These are phyloP conservation scores for Ceratobasidium sp. DNA, from an alignment of 1,284 basidiomycete genomes.

Conservation along the genomic window DNA sequence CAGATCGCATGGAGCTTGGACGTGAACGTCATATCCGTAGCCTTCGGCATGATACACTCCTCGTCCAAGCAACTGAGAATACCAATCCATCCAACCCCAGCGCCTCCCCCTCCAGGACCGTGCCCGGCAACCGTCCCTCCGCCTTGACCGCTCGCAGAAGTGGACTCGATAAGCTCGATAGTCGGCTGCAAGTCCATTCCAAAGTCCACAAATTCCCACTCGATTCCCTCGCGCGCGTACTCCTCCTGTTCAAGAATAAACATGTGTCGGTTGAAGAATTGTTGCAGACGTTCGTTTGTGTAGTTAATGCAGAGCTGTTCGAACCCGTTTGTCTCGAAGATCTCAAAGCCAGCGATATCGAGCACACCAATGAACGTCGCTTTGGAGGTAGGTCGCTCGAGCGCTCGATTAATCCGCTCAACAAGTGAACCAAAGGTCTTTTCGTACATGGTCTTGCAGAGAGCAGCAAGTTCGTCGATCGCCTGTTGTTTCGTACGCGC, in stretches of 20 bases:
- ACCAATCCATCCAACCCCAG: constrained; percentile 72
- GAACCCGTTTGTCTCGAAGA: constrained; percentile 91
- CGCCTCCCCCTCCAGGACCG: constrained; percentile 48
- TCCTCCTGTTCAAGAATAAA: constrained; percentile 99
- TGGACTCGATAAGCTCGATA: constrained; percentile 96
- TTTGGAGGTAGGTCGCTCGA: constrained; percentile 93
- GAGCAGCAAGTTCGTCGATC: constrained; percentile 89
- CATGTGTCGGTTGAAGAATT: constrained; percentile 99
- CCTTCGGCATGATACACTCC: constrained; percentile 99
- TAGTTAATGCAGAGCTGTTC: constrained; percentile 99
- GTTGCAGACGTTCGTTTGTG: constrained; percentile 97
- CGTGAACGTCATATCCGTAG: constrained; percentile 94
- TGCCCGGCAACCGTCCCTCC: constrained; percentile 38
- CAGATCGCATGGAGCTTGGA: constrained; percentile 88
- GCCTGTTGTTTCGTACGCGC: constrained; percentile 93
- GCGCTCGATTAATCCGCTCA: constrained; percentile 93
- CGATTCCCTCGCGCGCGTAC: constrained; percentile 95
- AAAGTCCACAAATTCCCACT: constrained; percentile 99
- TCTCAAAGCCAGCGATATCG: constrained; percentile 99
- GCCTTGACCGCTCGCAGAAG: constrained; percentile 59
- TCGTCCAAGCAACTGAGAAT: constrained; percentile 96
- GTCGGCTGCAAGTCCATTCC: constrained; percentile 98
- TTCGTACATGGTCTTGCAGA: constrained; percentile 98
- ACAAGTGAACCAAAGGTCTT: constrained; percentile 96
- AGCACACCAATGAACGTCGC: constrained; percentile 98